Evolutionary conservation across 2,329 filamentous ascomycete species (phyloP), one percentile per base, ranked within the genome.

Genomic region (Ophiosphaerella herpotricha): DNA sequence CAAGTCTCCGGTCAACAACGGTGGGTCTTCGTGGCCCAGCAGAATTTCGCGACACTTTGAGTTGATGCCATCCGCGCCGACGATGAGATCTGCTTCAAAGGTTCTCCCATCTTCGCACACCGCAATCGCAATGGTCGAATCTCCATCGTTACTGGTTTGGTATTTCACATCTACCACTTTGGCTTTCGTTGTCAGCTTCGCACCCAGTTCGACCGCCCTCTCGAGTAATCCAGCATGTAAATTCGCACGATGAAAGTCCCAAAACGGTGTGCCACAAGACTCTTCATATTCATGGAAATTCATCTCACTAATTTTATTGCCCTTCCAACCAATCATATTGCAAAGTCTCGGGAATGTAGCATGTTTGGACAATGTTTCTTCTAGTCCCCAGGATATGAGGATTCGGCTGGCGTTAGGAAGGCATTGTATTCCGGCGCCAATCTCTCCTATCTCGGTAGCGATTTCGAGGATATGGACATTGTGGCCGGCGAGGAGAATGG

Each of bases 221-320:
- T 77, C 70, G 2, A 83, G 58, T 5, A 84, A 67, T 35, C 74
- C 76, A 31, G 66, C 70, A 35, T 83, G 81, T 16, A 83, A 59
- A 51, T 81, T 78, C 2, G 80, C 79, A 8, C 81, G 75, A 56
- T 84, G 81, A 35, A 84, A 82, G 54, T 83, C 80, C 68, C 78
- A 80, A 56, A 82, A 83, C 21, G 74, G 79, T 24, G 70, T 74
- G 2, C 74, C 74, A 4, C 64, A 66, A 21, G 72, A 65, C 13
- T 60, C 50, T 8, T 60, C 58, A 41, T 73, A 74, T 2, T 71
- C 74, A 12, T 75, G 60, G 42, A 81, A 82, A 54, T 82, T 73
- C 71, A 82, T 76, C 1, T 68, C 63, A 0, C 77, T 77, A 7
- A 84, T 71, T 14, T 64, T 55, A 23, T 81, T 74, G 3, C 81